Evolutionary conservation across 805 yeast genomes (phyloP).

Genomic region (Lipomyces mesembrius): DNA sequence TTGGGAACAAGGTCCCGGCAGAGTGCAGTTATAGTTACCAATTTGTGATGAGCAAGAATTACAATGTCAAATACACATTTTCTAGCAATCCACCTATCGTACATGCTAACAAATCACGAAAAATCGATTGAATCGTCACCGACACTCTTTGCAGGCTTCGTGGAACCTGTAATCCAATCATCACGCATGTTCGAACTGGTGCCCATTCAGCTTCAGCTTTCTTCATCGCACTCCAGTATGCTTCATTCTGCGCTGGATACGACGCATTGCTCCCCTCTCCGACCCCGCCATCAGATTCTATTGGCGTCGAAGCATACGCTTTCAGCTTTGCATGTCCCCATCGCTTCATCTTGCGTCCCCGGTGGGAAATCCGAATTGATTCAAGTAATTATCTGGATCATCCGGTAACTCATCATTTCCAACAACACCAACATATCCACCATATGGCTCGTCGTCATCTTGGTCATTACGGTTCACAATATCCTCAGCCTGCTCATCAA

Average conservation of each 20-base stretch:
- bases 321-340: neutral
- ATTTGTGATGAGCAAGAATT: neutral
- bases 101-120: neutral
- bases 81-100: neutral
- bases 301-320: neutral
- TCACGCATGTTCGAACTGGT: neutral
- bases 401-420: neutral
- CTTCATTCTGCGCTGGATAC: neutral
- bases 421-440: constrained; percentile 1
- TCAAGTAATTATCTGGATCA: neutral
- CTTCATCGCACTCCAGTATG: neutral
- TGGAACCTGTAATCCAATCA: neutral
- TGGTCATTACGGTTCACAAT: neutral
- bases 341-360: neutral
- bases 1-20: constrained; percentile 5
- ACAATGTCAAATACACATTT: neutral
- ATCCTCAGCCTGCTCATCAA: constrained; percentile 1
- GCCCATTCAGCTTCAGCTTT: neutral
- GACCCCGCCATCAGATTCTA: neutral
- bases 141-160: neutral
- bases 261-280: neutral
- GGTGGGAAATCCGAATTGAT: neutral
- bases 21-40: neutral
- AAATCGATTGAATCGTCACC: neutral
- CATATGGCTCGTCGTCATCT: neutral